phyloP scores from a whole-genome alignment of 352 stramenopile species.

The Phytopythium delawarense region DNA sequence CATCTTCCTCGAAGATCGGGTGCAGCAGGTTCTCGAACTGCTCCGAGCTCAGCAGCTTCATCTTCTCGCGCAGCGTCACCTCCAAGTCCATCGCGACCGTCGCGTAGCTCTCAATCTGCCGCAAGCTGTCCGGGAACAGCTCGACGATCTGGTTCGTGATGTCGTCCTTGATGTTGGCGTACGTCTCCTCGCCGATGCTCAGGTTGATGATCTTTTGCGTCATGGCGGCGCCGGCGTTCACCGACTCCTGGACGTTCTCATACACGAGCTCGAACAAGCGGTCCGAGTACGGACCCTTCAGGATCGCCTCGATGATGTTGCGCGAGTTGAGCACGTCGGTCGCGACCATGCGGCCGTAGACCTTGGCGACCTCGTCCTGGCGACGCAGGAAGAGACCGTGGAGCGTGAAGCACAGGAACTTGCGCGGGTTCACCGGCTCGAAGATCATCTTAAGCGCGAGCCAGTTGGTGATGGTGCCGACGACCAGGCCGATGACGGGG shows the following conservation, averaged over 20 bases:
- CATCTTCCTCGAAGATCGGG: constrained; percentile 98
- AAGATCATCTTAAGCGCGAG: constrained; percentile 94
- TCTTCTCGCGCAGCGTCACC: constrained; percentile 89
- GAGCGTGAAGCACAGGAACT: constrained; percentile 88
- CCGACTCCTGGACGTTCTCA: constrained; percentile 81
- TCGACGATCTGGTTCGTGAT: constrained; percentile 87
- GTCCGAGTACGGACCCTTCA: constrained; percentile 86
- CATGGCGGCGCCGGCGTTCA: constrained; percentile 69
- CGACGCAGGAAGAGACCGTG: constrained; percentile 94
- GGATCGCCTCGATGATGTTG: constrained; percentile 88
- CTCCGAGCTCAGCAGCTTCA: constrained; percentile 82
- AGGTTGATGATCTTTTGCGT: constrained; percentile 86
- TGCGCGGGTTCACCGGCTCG: constrained; percentile 83
- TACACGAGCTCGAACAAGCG: constrained; percentile 86
- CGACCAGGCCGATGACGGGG: constrained; percentile 91
- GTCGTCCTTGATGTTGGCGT: constrained; percentile 84
- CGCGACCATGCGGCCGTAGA: constrained; percentile 86
- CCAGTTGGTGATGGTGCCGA: constrained; percentile 97
- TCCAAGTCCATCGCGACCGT: constrained; percentile 91
- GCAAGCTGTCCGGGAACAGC: constrained; percentile 82
- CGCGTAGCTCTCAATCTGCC: constrained; percentile 93
- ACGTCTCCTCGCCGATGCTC: constrained; percentile 79
- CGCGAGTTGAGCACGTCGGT: constrained; percentile 83
- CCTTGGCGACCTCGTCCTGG: constrained; percentile 87
- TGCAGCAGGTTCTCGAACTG: constrained; percentile 97